These are phyloP conservation scores for Heterobasidion occidentale DNA, from an alignment of 1,284 basidiomycete genomes.

Conservation along the genomic window DNA sequence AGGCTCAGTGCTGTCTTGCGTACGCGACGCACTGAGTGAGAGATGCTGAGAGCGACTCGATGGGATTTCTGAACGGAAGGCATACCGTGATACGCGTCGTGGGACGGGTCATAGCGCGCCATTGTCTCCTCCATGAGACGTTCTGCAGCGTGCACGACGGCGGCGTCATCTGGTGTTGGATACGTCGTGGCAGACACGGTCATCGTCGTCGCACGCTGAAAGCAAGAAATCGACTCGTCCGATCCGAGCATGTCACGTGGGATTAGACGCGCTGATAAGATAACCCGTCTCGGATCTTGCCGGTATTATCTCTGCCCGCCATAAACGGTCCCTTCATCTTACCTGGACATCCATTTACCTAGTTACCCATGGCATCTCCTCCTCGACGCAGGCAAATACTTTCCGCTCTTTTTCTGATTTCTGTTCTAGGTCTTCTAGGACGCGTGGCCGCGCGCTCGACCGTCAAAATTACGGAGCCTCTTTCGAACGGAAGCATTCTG, in stretches of 20 bases:
- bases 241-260: background rate
- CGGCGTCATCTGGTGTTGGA: constrained; percentile 29
- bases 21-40: constrained; percentile 66
- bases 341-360: no score
- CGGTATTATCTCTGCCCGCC: no score
- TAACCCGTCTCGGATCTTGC: background rate
- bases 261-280: background rate
- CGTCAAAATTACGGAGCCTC: background rate
- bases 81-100: constrained; percentile 83
- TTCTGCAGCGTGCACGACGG: constrained; percentile 53
- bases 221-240: background rate
- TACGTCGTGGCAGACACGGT: constrained; percentile 13
- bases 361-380: no score
- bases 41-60: background rate
- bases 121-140: constrained; percentile 69
- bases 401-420: background rate
- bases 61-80: constrained; percentile 4
- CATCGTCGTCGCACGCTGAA: background rate
- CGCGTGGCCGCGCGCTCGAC: background rate
- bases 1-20: constrained; percentile 68
- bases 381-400: background rate
- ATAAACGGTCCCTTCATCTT: background rate
- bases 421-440: background rate
- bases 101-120: constrained; percentile 83
- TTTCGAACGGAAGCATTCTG: background rate